phyloP scores from a whole-genome alignment of 1,284 basidiomycete species.

The Microbotryum scabiosae region DNA sequence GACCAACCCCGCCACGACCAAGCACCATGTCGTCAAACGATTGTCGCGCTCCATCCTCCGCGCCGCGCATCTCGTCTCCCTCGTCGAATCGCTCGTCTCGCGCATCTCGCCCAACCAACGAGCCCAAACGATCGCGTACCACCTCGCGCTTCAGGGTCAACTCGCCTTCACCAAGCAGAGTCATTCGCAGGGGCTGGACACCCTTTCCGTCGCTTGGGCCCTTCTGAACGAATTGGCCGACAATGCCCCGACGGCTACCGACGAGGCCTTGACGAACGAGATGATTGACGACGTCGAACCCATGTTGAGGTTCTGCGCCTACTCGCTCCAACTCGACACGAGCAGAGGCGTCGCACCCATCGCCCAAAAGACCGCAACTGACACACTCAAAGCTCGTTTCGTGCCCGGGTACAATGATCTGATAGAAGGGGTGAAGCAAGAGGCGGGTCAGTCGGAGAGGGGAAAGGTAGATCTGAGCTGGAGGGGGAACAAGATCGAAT shows the following conservation, averaged over 20 bases:
- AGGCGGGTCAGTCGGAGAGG: constrained; percentile 38
- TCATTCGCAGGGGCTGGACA: constrained; percentile 67
- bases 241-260: constrained; percentile 64
- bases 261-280: constrained; percentile 77
- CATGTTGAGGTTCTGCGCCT: constrained; percentile 84
- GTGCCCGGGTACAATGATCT: constrained; percentile 60
- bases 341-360: constrained; percentile 9
- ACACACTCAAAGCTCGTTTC: constrained; percentile 48
- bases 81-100: constrained; percentile 14
- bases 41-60: constrained; percentile 24
- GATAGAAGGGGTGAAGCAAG: constrained; percentile 48
- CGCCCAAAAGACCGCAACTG: constrained; percentile 28
- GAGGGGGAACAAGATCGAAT: constrained; percentile 73
- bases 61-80: constrained; percentile 16
- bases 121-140: constrained; percentile 42
- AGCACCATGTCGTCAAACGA: constrained; percentile 28
- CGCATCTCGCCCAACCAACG: constrained; percentile 11
- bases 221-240: constrained; percentile 65
- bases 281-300: constrained; percentile 83
- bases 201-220: constrained; percentile 66
- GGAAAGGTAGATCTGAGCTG: constrained; percentile 53
- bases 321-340: constrained; percentile 53
- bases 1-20: constrained; percentile 8
- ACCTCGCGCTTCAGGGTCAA: constrained; percentile 41
- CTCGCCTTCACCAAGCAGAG: constrained; percentile 50